phyloP scores from a whole-genome alignment of 1,284 basidiomycete genomes.

The Coriolopsis trogii region DNA sequence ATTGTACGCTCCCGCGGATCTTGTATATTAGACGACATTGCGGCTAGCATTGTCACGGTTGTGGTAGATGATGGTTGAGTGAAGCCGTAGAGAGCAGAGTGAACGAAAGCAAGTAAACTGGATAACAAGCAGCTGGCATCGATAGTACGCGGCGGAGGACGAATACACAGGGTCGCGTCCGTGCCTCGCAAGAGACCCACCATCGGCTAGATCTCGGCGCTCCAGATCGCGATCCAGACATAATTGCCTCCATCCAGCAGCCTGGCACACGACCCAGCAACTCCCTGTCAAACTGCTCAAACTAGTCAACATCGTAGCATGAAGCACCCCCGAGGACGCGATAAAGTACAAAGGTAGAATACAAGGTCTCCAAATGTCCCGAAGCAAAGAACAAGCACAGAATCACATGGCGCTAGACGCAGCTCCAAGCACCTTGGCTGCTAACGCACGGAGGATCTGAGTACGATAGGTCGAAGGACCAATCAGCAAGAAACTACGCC shows the following conservation, averaged over 20 bases:
- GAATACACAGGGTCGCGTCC: slow-evolving; percentile 5
- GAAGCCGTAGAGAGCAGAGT: too few relatives aligned
- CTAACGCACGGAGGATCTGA: slow-evolving; percentile 86
- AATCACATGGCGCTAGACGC: slow-evolving; percentile 36
- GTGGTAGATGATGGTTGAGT: not conserved
- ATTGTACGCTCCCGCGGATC: slow-evolving; percentile 17
- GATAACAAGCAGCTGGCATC: not conserved
- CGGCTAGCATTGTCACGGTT: too few relatives aligned
- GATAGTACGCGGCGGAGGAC: not conserved
- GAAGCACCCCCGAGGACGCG: too few relatives aligned
- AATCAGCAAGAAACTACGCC: not conserved
- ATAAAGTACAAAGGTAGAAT: too few relatives aligned
- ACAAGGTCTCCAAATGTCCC: not conserved
- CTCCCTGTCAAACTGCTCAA: not conserved
- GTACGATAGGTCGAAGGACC: slow-evolving; percentile 23
- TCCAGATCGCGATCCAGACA: slow-evolving; percentile 4
- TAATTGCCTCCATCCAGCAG: not conserved
- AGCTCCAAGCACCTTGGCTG: slow-evolving; percentile 87
- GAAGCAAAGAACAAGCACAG: not conserved
- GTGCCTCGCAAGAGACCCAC: slow-evolving; percentile 8
- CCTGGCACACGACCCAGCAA: too few relatives aligned
- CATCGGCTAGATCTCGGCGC: slow-evolving; percentile 17
- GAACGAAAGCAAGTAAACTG: not conserved
- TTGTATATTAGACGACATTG: not conserved
- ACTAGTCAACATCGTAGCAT: too few relatives aligned